phyloP scores from a whole-genome alignment of 2,329 filamentous ascomycete species.

The Colletotrichum spaethianum region DNA sequence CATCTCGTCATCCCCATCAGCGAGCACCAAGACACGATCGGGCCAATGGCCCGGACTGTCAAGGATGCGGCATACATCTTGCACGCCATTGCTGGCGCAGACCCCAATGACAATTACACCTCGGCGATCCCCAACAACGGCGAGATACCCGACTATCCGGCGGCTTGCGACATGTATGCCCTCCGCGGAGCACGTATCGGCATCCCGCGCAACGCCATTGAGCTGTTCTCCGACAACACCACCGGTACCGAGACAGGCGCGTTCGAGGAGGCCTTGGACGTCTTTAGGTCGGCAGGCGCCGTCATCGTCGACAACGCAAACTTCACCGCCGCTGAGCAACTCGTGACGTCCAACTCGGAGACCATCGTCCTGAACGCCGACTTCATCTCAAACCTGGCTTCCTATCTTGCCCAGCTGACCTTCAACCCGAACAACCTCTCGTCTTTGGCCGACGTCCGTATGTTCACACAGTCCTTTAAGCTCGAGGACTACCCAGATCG shows the following conservation, averaged over 20 bases:
- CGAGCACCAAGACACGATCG: conserved; percentile 74
- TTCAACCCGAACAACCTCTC: conserved; percentile 70
- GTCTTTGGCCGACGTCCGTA: conserved; percentile 63
- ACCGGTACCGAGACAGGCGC: conserved; percentile 55
- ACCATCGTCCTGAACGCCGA: conserved; percentile 69
- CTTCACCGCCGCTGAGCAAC: conserved; percentile 39
- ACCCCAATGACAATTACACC: conserved; percentile 73
- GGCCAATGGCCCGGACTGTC: conserved; percentile 73
- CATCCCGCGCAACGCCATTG: conserved; percentile 72
- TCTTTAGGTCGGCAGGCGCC: conserved; percentile 69
- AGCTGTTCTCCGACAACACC: conserved; percentile 43
- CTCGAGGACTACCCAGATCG: conserved; percentile 73
- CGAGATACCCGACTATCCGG: conserved; percentile 69
- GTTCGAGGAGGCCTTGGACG: conserved; percentile 66
- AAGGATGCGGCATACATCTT: conserved; percentile 74
- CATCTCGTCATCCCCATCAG: conserved; percentile 76
- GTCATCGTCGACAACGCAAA: conserved; percentile 72
- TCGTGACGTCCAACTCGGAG: conserved; percentile 46
- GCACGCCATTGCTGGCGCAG: conserved; percentile 73
- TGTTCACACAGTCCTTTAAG: conserved; percentile 67
- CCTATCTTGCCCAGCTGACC: conserved; percentile 69
- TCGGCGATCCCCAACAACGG: conserved; percentile 71
- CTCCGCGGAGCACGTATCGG: conserved; percentile 73
- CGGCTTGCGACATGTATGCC: conserved; percentile 67
- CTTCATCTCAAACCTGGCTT: conserved; percentile 68